These are phyloP conservation scores for Pseudozyma hubeiensis DNA, from an alignment of 1,284 basidiomycete genomes.

Conservation along the genomic window DNA sequence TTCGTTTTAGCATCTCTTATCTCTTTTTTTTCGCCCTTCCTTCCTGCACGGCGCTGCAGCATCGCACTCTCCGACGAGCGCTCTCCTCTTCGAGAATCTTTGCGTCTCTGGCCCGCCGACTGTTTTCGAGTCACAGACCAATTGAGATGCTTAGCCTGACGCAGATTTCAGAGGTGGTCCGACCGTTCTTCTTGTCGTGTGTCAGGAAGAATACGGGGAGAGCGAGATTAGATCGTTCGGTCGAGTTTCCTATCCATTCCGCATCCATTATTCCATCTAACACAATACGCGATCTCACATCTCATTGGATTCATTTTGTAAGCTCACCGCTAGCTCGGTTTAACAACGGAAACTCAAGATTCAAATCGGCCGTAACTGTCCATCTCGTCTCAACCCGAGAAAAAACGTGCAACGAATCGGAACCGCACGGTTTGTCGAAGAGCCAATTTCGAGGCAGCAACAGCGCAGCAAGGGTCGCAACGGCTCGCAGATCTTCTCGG, in stretches of 20 bases:
- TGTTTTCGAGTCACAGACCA: slow-evolving; percentile 18
- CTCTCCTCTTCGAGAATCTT: neutral
- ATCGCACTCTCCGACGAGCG: neutral
- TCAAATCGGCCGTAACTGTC: slow-evolving; percentile 14
- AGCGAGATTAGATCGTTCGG: slow-evolving; percentile 41
- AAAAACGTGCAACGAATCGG: slow-evolving; percentile 21
- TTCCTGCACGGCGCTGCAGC: neutral
- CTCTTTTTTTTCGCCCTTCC: neutral
- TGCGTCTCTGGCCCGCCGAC: neutral
- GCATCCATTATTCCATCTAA: neutral
- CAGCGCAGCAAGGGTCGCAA: neutral
- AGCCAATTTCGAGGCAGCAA: slow-evolving; percentile 1
- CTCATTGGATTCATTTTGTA: neutral
- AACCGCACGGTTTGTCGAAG: slow-evolving; percentile 35
- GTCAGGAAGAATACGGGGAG: slow-evolving; percentile 6
- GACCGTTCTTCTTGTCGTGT: neutral
- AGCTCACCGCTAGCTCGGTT: neutral
- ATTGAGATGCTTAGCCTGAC: slow-evolving; percentile 26
- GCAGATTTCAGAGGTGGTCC: slow-evolving; percentile 13
- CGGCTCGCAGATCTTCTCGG: neutral
- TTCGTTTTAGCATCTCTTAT: slow-evolving; percentile 8
- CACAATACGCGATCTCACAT: neutral
- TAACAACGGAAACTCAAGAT: neutral
- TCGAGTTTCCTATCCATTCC: slow-evolving; percentile 47
- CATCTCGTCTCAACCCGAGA: neutral